These are phyloP conservation scores for Stereum hirsutum DNA, from an alignment of 1,284 basidiomycete genomes.

Conservation along the genomic window DNA sequence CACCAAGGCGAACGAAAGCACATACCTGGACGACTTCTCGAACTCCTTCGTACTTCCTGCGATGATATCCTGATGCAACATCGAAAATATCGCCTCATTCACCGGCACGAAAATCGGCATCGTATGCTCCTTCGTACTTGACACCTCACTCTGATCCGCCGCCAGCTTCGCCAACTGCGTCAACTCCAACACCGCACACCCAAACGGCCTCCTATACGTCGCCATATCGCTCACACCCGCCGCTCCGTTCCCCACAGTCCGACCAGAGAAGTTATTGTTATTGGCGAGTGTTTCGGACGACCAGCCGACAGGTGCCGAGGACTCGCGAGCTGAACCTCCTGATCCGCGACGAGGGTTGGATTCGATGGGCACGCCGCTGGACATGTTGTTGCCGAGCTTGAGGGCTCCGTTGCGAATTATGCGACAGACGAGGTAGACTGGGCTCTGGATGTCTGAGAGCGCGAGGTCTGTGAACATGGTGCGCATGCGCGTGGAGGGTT, in stretches of 20 bases:
- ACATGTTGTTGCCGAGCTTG: conserved; percentile 57
- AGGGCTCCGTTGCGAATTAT: conserved; percentile 86
- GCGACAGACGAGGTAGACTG: conserved; percentile 82
- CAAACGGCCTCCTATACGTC: conserved; percentile 78
- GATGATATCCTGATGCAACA: conserved; percentile 93
- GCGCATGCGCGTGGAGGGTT: conserved; percentile 61
- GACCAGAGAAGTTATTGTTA: conserved; percentile 6
- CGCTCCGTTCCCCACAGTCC: conserved; percentile 21
- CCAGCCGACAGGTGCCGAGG: conserved; percentile 12
- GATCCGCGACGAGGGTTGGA: conserved; percentile 41
- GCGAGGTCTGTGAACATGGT: conserved; percentile 89
- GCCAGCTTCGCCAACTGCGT: conserved; percentile 66
- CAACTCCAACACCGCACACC: conserved; percentile 87
- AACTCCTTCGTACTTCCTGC: conserved; percentile 73
- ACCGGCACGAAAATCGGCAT: conserved; percentile 88
- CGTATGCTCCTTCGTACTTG: conserved; percentile 61
- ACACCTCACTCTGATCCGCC: conserved; percentile 50
- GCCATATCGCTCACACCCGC: too few relatives aligned
- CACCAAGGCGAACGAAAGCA: conserved; percentile 3
- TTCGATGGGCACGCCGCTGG: conserved; percentile 32
- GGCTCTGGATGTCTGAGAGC: conserved; percentile 75
- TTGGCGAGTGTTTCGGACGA: conserved; percentile 15
- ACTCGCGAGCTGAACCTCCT: conserved; percentile 32
- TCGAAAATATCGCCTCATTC: conserved; percentile 84
- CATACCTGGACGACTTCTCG: conserved; percentile 75